Evolutionary conservation across 148 eudicot genomes (phyloP), one percentile per base, ranked within the genome.

Genomic region (Beta vulgaris): DNA sequence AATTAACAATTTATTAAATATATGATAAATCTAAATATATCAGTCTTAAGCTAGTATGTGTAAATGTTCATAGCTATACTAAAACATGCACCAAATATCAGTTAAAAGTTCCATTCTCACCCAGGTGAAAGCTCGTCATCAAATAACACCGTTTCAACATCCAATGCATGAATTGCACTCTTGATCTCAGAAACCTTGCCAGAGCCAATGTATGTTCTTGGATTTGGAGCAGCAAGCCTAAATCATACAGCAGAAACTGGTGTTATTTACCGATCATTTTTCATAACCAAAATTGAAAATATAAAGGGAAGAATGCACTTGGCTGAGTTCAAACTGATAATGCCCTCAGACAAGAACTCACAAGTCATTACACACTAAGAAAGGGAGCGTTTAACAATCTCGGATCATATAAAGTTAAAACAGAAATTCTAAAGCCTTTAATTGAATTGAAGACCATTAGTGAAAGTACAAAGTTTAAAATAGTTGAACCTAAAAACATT

Each of bases 91-190:
- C 51, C 36, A 70, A 42, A 48, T 58, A 28, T 43, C 23, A 44
- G 44, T 18, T 23, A 40, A 51, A 49, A 3, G 70, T 28, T 34
- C 18, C 42, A 32, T 86, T 80, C 91, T 69, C 63, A 95, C 99
- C 99, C 99, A 31, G 94, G 88, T 78, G 96, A 92, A 78, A 95
- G 99, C 79, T 95, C 99, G 63, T 95, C 99, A 73, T 92, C 97
- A 80, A 95, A 95, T 82, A 95, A 88, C 65, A 95, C 96, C 32
- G 96, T 92, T 88, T 95, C 99, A 71, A 87, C 96, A 69, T 49
- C 96, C 84, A 89, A 81, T 76, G 93, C 99, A 83, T 86, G 77
- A 54, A 95, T 86, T 64, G 96, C 96, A 85, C 84, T 88, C 80
- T 89, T 95, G 73, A 95, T 91, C 75, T 95, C 99, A 53, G 89